These are phyloP conservation scores for Boletellus dicymbophilus DNA, from an alignment of 1,284 basidiomycete genomes.

Conservation along the genomic window DNA sequence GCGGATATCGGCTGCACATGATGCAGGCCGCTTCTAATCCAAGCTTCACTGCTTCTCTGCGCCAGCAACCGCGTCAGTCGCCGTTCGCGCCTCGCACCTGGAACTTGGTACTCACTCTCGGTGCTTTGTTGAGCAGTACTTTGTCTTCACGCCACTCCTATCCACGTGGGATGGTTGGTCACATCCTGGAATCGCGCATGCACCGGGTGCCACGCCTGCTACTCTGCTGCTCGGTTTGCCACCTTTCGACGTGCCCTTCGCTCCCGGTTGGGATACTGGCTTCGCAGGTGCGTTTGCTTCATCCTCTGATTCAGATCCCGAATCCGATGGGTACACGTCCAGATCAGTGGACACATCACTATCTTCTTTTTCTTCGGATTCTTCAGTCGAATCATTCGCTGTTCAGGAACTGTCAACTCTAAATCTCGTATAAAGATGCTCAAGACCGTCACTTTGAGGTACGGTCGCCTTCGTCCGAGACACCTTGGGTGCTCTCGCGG, in stretches of 20 bases:
- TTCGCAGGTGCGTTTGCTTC: conserved; percentile 9
- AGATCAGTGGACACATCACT: conserved; percentile 26
- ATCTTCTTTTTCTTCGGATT: conserved; percentile 24
- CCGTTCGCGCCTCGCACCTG: conserved; percentile 3
- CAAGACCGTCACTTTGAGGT: conserved; percentile 25
- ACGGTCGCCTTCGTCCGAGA: conserved; percentile 13
- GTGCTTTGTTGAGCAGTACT: conserved; percentile 33
- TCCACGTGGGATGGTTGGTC: conserved; percentile 27
- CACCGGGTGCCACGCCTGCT: conserved; percentile 13
- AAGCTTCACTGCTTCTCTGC: conserved; percentile 32
- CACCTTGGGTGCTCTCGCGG: conserved; percentile 13
- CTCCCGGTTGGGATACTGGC: conserved; percentile 5
- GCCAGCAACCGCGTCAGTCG: conserved; percentile 8
- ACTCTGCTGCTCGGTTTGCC: conserved; percentile 12
- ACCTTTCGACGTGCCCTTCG: conserved; percentile 11
- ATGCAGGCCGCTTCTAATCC: conserved; percentile 33
- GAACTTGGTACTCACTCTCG: conserved; percentile 29
- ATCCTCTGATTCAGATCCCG: conserved; percentile 27
- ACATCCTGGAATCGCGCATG: conserved; percentile 27
- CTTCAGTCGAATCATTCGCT: conserved; percentile 27
- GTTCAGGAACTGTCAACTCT: conserved; percentile 10
- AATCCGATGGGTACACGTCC: conserved; percentile 36
- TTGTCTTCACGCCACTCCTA: conserved; percentile 27
- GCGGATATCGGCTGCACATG: conserved; percentile 35
- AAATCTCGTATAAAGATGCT: conserved; percentile 7